Evolutionary conservation across 371 early-diverging fungal species (phyloP).

Genomic region (Cladochytrium tenue): DNA sequence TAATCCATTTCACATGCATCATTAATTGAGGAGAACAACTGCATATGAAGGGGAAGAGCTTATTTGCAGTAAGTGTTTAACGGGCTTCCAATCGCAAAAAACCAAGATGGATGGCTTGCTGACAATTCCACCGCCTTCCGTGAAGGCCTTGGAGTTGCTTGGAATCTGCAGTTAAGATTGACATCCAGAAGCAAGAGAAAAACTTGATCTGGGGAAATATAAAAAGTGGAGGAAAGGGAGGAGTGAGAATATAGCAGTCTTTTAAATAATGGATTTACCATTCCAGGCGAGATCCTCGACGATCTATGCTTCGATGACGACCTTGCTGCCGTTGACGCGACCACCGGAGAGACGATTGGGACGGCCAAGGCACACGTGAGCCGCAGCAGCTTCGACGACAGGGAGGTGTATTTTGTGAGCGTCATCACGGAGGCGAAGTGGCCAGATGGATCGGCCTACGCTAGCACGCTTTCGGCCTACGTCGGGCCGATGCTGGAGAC

Average conservation of each 20-base stretch:
- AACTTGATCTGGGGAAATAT: too few relatives aligned
- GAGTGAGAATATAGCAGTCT: too few relatives aligned
- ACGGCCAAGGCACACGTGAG: background rate
- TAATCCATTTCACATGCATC: too few relatives aligned
- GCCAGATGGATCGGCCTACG: background rate
- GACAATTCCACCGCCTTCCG: background rate
- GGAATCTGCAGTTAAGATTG: too few relatives aligned
- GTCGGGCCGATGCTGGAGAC: conserved; percentile 15
- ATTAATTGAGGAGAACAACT: too few relatives aligned
- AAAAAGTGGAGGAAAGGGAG: too few relatives aligned
- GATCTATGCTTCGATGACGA: background rate
- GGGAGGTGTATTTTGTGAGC: conserved; percentile 17
- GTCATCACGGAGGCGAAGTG: conserved; percentile 11
- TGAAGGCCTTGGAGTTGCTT: background rate
- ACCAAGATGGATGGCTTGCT: background rate
- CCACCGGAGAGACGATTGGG: background rate
- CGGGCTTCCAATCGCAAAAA: too few relatives aligned
- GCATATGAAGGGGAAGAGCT: too few relatives aligned
- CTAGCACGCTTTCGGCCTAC: conserved; percentile 14
- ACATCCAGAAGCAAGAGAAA: too few relatives aligned
- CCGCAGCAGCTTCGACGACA: background rate
- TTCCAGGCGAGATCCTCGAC: too few relatives aligned
- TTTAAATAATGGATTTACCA: too few relatives aligned
- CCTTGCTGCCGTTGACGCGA: background rate
- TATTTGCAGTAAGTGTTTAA: too few relatives aligned